Evolutionary conservation across 345 rosid species (phyloP), one percentile per base, ranked within the genome.

Genomic region (Populus pruinosa): DNA sequence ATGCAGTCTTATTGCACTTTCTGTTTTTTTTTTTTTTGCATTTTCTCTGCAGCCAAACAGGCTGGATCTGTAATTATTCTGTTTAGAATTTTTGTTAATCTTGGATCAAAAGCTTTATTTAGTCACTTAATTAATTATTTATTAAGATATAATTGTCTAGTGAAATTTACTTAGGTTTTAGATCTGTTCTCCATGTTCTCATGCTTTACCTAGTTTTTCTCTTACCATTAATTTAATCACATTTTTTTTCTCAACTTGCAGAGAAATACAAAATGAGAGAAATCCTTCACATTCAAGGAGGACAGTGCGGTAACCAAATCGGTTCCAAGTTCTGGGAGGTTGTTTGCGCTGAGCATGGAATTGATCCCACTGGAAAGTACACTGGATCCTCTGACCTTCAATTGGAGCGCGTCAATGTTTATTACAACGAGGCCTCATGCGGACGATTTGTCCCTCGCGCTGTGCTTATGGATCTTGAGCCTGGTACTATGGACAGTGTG

Each of bases 401-500:
- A 21, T 59, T 79, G 71, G 78, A 74, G 78, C 74, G 82, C 5
- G 82, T 79, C 7, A 79, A 79, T 62, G 82, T 79, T 25, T 79
- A 79, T 41, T 79, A 74, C 71, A 79, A 74, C 8, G 82, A 79
- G 67, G 78, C 82, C 4, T 79, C 82, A 0, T 79, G 82, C 16
- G 82, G 82, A 2, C 63, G 78, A 2, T 79, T 74, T 63, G 82
- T 79, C 12, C 82, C 82, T 36, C 78, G 82, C 5, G 82, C 82
- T 18, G 78, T 79, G 68, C 82, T 79, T 35, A 79, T 79, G 82
- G 82, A 79, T 69, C 77, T 79, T 18, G 82, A 79, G 71, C 82
- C 82, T 62, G 82, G 82, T 47, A 79, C 82, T 50, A 79, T 79
- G 82, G 82, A 79, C 74, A 79, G 82, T 62, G 82, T 79, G 70